phyloP scores from a whole-genome alignment of 106 monocot species.

The Dactylorhiza incarnata region DNA sequence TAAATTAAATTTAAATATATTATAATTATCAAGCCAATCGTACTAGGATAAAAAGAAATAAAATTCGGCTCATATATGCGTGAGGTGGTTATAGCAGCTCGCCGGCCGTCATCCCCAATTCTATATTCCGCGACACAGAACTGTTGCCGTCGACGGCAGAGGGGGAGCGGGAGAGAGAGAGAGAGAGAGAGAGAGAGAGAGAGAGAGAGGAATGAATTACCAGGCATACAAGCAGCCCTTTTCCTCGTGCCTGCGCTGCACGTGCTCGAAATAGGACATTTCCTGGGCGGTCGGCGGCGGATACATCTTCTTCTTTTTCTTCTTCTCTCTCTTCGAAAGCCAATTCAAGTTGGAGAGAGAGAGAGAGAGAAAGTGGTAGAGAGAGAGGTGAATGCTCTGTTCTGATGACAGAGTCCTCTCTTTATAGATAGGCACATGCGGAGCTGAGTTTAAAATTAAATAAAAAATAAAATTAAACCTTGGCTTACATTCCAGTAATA shows the following conservation, averaged over 20 bases:
- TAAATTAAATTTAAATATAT: too few relatives aligned
- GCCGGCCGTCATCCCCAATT: too few relatives aligned
- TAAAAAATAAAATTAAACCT: too few relatives aligned
- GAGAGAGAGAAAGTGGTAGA: not conserved
- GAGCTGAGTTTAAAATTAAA: too few relatives aligned
- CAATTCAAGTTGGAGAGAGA: not conserved
- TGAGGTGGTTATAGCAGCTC: too few relatives aligned
- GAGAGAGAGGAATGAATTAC: slow-evolving; percentile 5
- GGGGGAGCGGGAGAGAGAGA: not conserved
- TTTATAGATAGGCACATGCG: not conserved
- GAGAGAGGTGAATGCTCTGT: not conserved
- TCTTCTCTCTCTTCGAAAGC: not conserved
- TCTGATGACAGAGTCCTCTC: not conserved
- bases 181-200: not conserved
- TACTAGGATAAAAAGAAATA: too few relatives aligned
- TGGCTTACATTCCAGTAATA: too few relatives aligned
- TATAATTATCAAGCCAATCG: too few relatives aligned
- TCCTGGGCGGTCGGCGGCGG: slow-evolving; percentile 28
- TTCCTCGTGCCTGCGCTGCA: slow-evolving; percentile 35
- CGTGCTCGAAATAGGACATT: slow-evolving; percentile 46
- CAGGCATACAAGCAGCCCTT: slow-evolving; percentile 54
- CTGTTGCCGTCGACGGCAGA: too few relatives aligned
- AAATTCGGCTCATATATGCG: too few relatives aligned
- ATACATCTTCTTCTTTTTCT: slow-evolving; percentile 24
- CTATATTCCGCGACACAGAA: too few relatives aligned